A percentile compares a stretch with the other conserved stretches of the same genome.
phyloP scores from a whole-genome alignment of 2,329 filamentous ascomycete genomes.

The Colletotrichum caudatum region DNA sequence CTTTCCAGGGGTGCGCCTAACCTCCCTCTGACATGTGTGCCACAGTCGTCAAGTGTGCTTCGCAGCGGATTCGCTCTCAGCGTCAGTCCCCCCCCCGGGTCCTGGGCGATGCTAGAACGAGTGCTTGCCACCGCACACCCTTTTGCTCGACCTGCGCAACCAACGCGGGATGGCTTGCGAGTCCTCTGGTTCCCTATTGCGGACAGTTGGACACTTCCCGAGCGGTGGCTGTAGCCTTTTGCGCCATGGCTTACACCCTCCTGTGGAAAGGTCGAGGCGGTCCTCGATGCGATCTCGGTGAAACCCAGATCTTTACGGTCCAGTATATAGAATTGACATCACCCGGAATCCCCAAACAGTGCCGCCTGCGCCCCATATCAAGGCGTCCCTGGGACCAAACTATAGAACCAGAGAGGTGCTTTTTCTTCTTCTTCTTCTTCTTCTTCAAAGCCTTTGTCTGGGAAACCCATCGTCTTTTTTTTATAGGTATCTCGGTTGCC shows the following conservation, averaged over 20 bases:
- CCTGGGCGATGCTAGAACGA: not conserved
- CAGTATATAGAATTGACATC: constrained; percentile 8
- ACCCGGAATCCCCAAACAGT: not conserved
- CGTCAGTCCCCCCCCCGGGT: not conserved
- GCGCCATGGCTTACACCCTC: constrained; percentile 6
- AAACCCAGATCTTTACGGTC: not conserved
- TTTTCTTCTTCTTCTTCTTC: not conserved
- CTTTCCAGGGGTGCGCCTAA: not conserved
- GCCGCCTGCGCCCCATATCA: not conserved
- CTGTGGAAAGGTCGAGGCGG: constrained; percentile 2
- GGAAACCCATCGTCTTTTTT: not conserved
- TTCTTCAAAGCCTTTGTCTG: not conserved
- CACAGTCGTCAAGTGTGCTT: not conserved
- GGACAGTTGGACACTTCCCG: constrained; percentile 4
- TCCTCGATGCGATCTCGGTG: not conserved
- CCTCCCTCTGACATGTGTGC: not conserved
- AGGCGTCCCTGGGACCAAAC: not conserved
- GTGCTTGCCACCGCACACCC: constrained; percentile 6
- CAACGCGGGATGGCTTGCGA: not conserved
- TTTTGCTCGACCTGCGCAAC: constrained; percentile 3
- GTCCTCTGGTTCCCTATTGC: constrained; percentile 18
- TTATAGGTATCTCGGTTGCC: too few species aligned
- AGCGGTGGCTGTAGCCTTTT: constrained; percentile 3
- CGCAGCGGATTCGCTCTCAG: not conserved
- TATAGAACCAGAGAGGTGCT: not conserved